Evolutionary conservation across 805 yeast species (phyloP).

Genomic region (Metschnikowia lochheadii): DNA sequence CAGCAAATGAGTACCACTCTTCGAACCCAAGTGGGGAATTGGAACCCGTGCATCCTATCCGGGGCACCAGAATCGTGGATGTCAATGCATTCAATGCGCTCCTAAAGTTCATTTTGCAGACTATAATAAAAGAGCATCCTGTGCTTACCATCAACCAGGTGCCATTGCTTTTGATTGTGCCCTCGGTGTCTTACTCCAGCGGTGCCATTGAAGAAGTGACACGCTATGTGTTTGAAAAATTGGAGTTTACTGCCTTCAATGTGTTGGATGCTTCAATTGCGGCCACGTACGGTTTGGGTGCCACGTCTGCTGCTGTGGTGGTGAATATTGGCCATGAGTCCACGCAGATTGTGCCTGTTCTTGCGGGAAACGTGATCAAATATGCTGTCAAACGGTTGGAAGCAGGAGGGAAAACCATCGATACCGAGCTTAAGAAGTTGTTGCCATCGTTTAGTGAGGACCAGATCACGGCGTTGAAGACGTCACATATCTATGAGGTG

Average conservation of each 20-base stretch:
- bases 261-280: constrained; percentile 66
- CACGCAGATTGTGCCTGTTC: constrained; percentile 75
- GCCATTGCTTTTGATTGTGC: constrained; percentile 66
- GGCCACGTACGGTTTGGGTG: constrained; percentile 68
- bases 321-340: constrained; percentile 76
- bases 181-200: constrained; percentile 64
- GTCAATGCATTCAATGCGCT: constrained; percentile 67
- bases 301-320: constrained; percentile 61
- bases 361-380: constrained; percentile 61
- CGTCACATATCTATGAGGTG: constrained; percentile 73
- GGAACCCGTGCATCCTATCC: constrained; percentile 57
- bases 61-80: constrained; percentile 59
- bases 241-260: constrained; percentile 70
- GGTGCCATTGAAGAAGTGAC: constrained; percentile 64
- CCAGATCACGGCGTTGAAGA: constrained; percentile 74
- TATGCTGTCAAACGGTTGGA: constrained; percentile 48
- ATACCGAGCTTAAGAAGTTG: constrained; percentile 44
- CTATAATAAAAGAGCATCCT: constrained; percentile 36
- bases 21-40: constrained; percentile 28
- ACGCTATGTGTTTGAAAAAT: constrained; percentile 67
- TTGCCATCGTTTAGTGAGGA: constrained; percentile 53
- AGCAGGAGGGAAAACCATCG: constrained; percentile 67
- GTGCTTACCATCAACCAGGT: constrained; percentile 56
- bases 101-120: constrained; percentile 42
- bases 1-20: constrained; percentile 31